phyloP scores from a whole-genome alignment of 352 stramenopile species.

The Phytopythium aichiense region DNA sequence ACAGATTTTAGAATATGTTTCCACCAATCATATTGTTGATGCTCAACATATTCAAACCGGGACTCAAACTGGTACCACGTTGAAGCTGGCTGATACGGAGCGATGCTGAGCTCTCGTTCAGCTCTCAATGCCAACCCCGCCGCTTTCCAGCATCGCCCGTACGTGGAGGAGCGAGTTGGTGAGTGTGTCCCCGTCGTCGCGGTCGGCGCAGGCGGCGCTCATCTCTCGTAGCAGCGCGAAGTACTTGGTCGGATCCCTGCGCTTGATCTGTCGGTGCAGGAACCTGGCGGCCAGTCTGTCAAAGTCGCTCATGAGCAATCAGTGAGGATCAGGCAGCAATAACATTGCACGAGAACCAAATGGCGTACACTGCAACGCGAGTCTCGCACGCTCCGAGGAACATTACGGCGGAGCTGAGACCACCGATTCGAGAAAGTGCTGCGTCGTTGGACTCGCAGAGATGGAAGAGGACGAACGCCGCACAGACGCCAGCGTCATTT shows the following conservation, averaged over 20 bases:
- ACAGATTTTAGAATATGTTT: neutral
- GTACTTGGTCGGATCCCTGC: constrained; percentile 23
- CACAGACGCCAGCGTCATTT: constrained; percentile 24
- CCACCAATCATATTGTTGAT: neutral
- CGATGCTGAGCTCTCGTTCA: neutral
- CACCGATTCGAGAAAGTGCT: constrained; percentile 8
- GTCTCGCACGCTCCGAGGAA: constrained; percentile 39
- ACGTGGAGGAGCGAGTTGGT: constrained; percentile 34
- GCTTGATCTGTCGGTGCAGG: constrained; percentile 27
- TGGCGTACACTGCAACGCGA: constrained; percentile 42
- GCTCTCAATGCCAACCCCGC: neutral
- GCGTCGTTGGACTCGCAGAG: constrained; percentile 7
- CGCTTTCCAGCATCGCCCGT: constrained; percentile 23
- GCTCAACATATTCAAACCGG: neutral
- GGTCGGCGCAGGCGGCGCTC: constrained; percentile 33
- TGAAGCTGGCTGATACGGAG: too few species aligned
- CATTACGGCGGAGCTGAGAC: constrained; percentile 15
- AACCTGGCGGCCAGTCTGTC: constrained; percentile 36
- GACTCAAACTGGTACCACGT: neutral
- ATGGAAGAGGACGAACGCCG: constrained; percentile 24
- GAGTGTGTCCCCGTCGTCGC: constrained; percentile 31
- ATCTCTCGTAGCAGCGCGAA: constrained; percentile 29
- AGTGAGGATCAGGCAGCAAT: too few species aligned
- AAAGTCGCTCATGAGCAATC: too few species aligned
- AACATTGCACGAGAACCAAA: neutral